Evolutionary conservation across 352 stramenopile genomes (phyloP), one percentile per base, ranked within the genome.

Genomic region (Pythium rhizo-oryzae): DNA sequence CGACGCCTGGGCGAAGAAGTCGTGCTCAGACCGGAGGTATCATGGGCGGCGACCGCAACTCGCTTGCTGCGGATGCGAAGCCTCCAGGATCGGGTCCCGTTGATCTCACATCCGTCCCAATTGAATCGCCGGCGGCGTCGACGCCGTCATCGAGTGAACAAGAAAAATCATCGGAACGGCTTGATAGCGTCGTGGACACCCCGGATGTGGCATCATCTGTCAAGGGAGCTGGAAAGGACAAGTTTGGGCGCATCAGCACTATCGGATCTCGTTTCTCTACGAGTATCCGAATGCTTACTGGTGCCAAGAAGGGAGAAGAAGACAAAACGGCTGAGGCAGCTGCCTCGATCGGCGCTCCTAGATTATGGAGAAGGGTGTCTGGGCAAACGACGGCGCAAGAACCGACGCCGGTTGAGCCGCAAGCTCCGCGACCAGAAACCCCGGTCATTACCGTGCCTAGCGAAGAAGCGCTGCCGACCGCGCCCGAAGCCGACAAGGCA

Each of bases 201-300:
- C 43, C 66, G 13, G 67, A 69, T 64, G 61, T 74, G 19, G 67
- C 84, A 19, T 81, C 72, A 18, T 81, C 84, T 37, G 82, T 92
- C 18, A 88, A 87, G 56, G 85, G 77, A 7, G 75, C 84, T 7
- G 54, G 59, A 0, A 90, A 88, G 46, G 84, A 83, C 37, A 76
- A 73, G 23, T 78, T 79, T 43, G 41, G 77, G 3, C 80, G 80
- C 19, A 89, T 92, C 59, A 78, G 80, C 21, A 89, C 76, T 23
- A 92, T 94, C 55, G 91, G 82, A 19, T 92, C 84, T 35, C 80
- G 84, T 5, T 89, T 94, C 54, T 90, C 85, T 1, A 86, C 79
- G 1, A 79, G 86, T 4, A 89, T 93, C 51, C 79, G 80, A 46
- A 73, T 94, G 41, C 47, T 75, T n/a, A 76, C 73, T 25, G 69